Evolutionary conservation across 257 asterid genomes (phyloP), one percentile per base, ranked within the genome.

Genomic region (Fraxinus americana): DNA sequence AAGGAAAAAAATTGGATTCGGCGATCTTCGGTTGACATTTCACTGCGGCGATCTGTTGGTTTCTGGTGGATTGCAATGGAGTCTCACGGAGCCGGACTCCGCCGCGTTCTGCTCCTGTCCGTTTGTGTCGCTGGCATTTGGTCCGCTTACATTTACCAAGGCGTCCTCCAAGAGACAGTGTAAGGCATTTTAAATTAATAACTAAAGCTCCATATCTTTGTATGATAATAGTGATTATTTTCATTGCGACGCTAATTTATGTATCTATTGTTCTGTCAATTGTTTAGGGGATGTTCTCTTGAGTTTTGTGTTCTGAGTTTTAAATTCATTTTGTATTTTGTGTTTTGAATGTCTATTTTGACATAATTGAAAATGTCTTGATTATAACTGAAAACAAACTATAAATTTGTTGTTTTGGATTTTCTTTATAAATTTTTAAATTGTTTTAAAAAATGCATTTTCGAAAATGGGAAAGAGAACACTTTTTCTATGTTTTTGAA

Each of bases 111-210:
- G 70, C 84, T 96, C 75, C 87, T 96, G 39, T 83, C 92, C 12
- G 88, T 92, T 38, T 96, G 98, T 74, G 97, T 96, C 72, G 90
- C 92, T 75, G 98, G 99, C 61, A 96, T 96, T 85, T 93, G 99
- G 99, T 76, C 97, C 48, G 99, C 98, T 35, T 95, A 93, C 79
- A 96, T 96, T 41, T 96, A 91, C 71, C 99, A 96, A 84, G 99
- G 98, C 83, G 87, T 93, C 78, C 97, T 96, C 30, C 98, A 96
- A 75, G 99, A 96, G 92, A 87, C 97, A 8, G 82, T 92, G 99
- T 94, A 84, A 75, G 35, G 83, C 74, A 50, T 85, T 63, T 14
- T 27, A 63, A 3, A 63, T 25, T 63, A 63, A 27, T 23, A 9
- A 11, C 4, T 63, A 25, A 11, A 27, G 16, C 70, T 70, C 73